Conservation (phyloP, 495 filamentous ascomycete species). For the Neurospora sp. region DNA sequence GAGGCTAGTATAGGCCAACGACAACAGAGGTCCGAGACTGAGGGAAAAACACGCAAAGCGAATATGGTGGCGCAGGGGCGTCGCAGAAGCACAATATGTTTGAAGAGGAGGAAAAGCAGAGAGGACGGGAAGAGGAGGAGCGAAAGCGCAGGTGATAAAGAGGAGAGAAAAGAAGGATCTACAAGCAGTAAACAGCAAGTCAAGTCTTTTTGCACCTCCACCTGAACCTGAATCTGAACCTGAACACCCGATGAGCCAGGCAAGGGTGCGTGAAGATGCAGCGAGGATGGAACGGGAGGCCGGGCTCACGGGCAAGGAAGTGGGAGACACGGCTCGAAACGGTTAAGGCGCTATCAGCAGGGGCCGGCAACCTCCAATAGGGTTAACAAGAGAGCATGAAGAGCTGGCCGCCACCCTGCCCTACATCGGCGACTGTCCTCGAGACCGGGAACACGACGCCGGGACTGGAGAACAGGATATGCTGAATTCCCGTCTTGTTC, state of each 20-base stretch:
- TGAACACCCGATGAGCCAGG: background rate
- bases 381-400: background rate
- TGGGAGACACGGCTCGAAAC: background rate
- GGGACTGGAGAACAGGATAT: conserved; percentile 18
- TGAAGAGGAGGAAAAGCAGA: conserved; percentile 11
- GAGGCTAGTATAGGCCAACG: background rate
- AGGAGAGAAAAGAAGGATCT: background rate
- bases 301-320: background rate
- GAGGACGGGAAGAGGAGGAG: conserved; percentile 2
- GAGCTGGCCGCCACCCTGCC: background rate
- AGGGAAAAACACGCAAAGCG: background rate
- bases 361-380: background rate
- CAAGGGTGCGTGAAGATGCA: background rate
- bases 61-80: background rate
- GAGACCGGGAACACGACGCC: conserved; percentile 8
- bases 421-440: background rate
- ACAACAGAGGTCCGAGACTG: background rate
- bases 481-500: conserved; percentile 6
- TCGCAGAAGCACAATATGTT: background rate
- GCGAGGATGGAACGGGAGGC: conserved; percentile 6
- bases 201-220: background rate
- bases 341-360: background rate
- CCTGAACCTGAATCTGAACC: background rate
- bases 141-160: background rate
- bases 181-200: background rate